A percentile compares a stretch with the other conserved stretches of the same genome.
phyloP scores from a whole-genome alignment of 495 filamentous ascomycete genomes.

The Neurospora sp. region DNA sequence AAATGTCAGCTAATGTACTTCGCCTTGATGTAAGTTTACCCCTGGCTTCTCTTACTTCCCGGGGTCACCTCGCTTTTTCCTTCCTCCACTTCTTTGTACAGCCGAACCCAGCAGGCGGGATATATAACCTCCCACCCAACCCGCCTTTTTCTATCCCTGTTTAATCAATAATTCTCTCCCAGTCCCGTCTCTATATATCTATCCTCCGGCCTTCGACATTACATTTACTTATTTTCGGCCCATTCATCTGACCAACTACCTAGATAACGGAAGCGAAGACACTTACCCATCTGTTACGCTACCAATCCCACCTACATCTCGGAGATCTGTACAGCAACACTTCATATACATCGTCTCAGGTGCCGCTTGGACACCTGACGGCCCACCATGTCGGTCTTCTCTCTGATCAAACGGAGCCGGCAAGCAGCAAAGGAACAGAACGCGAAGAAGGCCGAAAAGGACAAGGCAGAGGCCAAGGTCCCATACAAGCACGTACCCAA shows the following conservation, averaged over 20 bases:
- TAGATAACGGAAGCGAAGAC: not conserved
- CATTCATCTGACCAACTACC: not conserved
- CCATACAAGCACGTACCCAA: conserved; percentile 48
- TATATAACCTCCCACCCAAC: not conserved
- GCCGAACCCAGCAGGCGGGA: not conserved
- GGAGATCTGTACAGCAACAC: not conserved
- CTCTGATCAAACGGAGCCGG: conserved; percentile 34
- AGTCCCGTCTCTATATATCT: not conserved
- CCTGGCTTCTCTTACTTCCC: not conserved
- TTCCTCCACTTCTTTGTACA: not conserved
- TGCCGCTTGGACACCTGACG: not conserved
- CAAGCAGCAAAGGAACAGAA: conserved; percentile 41
- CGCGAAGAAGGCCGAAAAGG: conserved; percentile 33
- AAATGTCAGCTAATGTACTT: not conserved
- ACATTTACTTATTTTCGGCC: not conserved
- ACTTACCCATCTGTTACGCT: not conserved
- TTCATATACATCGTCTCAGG: not conserved
- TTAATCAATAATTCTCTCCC: not conserved
- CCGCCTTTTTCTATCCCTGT: not conserved
- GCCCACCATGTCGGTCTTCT: conserved; percentile 42
- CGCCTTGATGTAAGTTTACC: not conserved
- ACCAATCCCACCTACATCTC: not conserved
- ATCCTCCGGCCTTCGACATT: not conserved
- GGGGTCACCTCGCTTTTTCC: not conserved
- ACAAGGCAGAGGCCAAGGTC: conserved; percentile 30